phyloP scores from a whole-genome alignment of 78 protist species.

The Creolimax fragrantissima region DNA sequence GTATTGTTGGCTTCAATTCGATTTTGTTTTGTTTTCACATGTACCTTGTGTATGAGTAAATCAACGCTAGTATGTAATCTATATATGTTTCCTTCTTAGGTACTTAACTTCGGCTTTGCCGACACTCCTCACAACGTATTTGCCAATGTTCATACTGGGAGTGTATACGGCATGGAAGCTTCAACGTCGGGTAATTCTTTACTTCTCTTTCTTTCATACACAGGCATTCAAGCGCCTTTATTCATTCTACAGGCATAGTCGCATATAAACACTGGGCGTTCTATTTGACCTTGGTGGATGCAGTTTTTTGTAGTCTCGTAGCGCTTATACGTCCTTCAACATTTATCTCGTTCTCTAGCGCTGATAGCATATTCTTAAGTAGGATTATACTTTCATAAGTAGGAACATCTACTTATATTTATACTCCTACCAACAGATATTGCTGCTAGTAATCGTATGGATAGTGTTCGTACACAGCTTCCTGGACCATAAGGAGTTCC shows the following conservation, averaged over 20 bases:
- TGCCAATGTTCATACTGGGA: background rate
- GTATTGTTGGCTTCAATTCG: background rate
- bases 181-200: background rate
- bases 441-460: background rate
- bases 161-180: background rate
- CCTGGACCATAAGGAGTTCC: constrained; percentile 52
- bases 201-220: no score
- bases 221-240: no score
- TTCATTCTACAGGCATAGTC: no score
- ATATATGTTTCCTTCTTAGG: background rate
- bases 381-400: no score
- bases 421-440: no score
- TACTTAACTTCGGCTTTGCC: background rate
- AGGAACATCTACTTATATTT: no score
- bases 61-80: background rate
- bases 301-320: no score
- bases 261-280: no score
- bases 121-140: background rate
- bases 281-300: no score
- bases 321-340: no score
- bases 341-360: no score
- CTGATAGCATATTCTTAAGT: no score
- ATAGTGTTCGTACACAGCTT: background rate
- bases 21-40: background rate
- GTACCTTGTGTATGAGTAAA: background rate